These are phyloP conservation scores for Apiotrichum montevideense DNA, from an alignment of 1,284 basidiomycete genomes.

Conservation along the genomic window DNA sequence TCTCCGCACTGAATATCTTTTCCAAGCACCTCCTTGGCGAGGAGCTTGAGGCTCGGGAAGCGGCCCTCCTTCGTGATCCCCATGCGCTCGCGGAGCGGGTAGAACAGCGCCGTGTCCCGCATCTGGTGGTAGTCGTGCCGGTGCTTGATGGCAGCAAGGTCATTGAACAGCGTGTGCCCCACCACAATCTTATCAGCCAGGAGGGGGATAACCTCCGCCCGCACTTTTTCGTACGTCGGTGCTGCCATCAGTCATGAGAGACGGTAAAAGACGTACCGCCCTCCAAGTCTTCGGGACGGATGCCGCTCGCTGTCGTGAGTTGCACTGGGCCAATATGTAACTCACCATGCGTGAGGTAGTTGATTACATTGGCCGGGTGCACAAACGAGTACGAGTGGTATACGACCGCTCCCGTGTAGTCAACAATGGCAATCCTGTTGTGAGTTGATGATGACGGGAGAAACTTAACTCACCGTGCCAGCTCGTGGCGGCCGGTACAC, in stretches of 20 bases:
- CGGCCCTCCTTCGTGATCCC: slow-evolving; percentile 33
- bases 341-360: slow-evolving; percentile 51
- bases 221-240: slow-evolving; percentile 69
- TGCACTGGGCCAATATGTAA: neutral
- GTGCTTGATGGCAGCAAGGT: slow-evolving; percentile 61
- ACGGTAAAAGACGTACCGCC: slow-evolving; percentile 27
- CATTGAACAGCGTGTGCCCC: slow-evolving; percentile 88
- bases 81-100: slow-evolving; percentile 43
- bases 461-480: neutral
- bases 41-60: slow-evolving; percentile 47
- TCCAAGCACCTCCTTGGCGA: slow-evolving; percentile 48
- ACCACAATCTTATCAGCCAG: slow-evolving; percentile 75
- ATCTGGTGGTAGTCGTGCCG: slow-evolving; percentile 49
- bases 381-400: slow-evolving; percentile 50
- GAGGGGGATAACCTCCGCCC: slow-evolving; percentile 65
- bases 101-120: slow-evolving; percentile 52
- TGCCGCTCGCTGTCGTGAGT: slow-evolving; percentile 42
- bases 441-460: no score
- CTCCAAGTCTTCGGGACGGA: slow-evolving; percentile 47
- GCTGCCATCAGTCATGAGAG: slow-evolving; percentile 50
- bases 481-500: slow-evolving; percentile 12
- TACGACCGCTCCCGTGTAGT: slow-evolving; percentile 48
- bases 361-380: slow-evolving; percentile 49
- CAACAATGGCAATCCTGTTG: slow-evolving; percentile 45
- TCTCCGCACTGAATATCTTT: slow-evolving; percentile 48